Evolutionary conservation across 805 yeast genomes (phyloP).

Genomic region (Debaryomyces hansenii): DNA sequence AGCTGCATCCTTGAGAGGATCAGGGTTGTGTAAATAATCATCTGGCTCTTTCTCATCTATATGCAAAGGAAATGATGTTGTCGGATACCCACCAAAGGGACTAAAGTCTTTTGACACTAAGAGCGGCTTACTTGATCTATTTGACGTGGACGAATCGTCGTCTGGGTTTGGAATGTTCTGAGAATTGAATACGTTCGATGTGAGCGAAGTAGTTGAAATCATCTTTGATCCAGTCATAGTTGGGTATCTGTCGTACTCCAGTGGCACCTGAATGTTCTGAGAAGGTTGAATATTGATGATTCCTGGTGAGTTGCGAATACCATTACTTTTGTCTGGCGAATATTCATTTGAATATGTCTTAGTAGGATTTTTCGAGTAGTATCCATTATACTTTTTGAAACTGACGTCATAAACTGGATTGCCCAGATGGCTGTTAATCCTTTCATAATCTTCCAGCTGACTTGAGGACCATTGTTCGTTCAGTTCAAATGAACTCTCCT

Average conservation of each 20-base stretch:
- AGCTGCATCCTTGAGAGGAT: constrained; percentile 88
- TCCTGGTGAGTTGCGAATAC: too few species aligned
- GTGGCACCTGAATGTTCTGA: constrained; percentile 39
- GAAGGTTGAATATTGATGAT: constrained; percentile 8
- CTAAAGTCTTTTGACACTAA: constrained; percentile 61
- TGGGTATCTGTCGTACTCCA: constrained; percentile 70
- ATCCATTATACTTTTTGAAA: constrained; percentile 30
- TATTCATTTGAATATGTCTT: constrained; percentile 14
- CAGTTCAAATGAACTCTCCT: constrained; percentile 9
- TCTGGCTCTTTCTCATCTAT: constrained; percentile 94
- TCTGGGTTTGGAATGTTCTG: constrained; percentile 8
- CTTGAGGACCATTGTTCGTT: constrained; percentile 6
- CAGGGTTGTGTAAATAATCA: constrained; percentile 94
- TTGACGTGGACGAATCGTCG: constrained; percentile 20
- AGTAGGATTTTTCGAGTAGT: constrained; percentile 42
- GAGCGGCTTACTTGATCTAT: constrained; percentile 27
- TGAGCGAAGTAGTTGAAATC: constrained; percentile 47
- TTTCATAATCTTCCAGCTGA: constrained; percentile 6
- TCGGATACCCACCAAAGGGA: constrained; percentile 98
- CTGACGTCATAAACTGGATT: constrained; percentile 17
- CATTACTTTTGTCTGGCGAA: constrained; percentile 7
- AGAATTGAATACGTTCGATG: constrained; percentile 15
- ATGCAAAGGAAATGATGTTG: constrained; percentile 82
- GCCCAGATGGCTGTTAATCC: background rate
- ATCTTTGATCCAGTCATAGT: constrained; percentile 57